These are phyloP conservation scores for Bisporella sp. DNA, from an alignment of 2,329 filamentous ascomycete genomes.

Conservation along the genomic window DNA sequence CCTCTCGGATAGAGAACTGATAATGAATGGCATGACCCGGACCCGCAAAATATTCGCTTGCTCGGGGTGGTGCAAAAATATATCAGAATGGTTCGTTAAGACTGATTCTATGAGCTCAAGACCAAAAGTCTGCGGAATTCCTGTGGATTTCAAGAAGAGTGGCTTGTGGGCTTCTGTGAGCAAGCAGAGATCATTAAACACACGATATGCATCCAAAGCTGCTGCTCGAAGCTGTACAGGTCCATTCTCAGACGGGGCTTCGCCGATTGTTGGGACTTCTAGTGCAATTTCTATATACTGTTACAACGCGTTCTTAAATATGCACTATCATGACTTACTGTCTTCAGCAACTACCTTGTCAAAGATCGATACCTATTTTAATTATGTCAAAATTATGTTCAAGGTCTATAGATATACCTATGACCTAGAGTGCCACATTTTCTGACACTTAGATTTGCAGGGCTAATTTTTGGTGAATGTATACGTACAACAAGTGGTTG, in stretches of 20 bases:
- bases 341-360: slow-evolving; percentile 85
- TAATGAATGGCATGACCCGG: slow-evolving; percentile 76
- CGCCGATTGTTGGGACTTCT: slow-evolving; percentile 53
- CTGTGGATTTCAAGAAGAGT: slow-evolving; percentile 73
- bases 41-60: slow-evolving; percentile 71
- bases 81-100: slow-evolving; percentile 73
- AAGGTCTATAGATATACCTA: background rate
- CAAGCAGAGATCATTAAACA: slow-evolving; percentile 86
- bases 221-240: slow-evolving; percentile 63
- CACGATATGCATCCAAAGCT: slow-evolving; percentile 76
- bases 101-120: slow-evolving; percentile 90
- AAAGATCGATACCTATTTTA: slow-evolving; percentile 70
- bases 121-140: slow-evolving; percentile 74
- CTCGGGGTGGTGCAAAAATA: slow-evolving; percentile 74
- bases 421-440: no score
- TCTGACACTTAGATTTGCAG: no score
- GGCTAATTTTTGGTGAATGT: background rate
- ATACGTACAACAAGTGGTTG: slow-evolving; percentile 70
- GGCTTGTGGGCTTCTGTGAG: slow-evolving; percentile 79
- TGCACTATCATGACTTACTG: slow-evolving; percentile 40
- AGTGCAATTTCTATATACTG: slow-evolving; percentile 26
- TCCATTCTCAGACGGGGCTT: slow-evolving; percentile 60
- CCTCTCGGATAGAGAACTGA: slow-evolving; percentile 69
- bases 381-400: background rate
- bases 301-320: slow-evolving; percentile 9